phyloP scores from a whole-genome alignment of 2,329 filamentous ascomycete species.

The Fusarium papillatum region DNA sequence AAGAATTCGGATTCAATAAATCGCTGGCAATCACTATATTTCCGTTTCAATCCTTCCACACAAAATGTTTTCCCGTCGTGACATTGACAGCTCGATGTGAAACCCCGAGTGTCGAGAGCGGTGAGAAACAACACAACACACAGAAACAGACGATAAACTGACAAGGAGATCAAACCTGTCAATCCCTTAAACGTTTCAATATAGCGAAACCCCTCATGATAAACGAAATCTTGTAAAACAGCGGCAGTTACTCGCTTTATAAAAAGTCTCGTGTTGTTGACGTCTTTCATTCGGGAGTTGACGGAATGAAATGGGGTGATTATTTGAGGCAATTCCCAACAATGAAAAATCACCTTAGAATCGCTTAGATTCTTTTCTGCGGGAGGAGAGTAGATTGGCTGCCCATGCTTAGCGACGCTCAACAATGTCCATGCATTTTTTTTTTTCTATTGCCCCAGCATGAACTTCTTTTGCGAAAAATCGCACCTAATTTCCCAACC shows the following conservation, averaged over 20 bases:
- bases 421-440: constrained; percentile 3
- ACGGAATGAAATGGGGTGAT: constrained; percentile 25
- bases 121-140: neutral
- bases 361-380: neutral
- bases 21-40: neutral
- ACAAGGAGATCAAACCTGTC: constrained; percentile 6
- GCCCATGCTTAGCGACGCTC: neutral
- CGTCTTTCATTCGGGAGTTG: neutral
- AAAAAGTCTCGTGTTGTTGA: constrained; percentile 18
- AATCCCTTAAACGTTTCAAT: constrained; percentile 3
- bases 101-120: neutral
- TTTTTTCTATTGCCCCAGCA: neutral
- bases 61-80: neutral
- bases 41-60: neutral
- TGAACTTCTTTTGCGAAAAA: neutral
- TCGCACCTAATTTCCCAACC: constrained; percentile 19
- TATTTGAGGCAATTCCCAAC: constrained; percentile 2
- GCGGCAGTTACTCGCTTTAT: neutral
- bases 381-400: neutral
- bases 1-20: neutral
- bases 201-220: neutral
- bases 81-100: neutral
- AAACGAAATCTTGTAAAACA: neutral
- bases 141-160: neutral
- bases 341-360: constrained; percentile 14